Base-by-base conservation (phyloP, 176 grass and related monocot species). In the Aegilops bicornis region DNA sequence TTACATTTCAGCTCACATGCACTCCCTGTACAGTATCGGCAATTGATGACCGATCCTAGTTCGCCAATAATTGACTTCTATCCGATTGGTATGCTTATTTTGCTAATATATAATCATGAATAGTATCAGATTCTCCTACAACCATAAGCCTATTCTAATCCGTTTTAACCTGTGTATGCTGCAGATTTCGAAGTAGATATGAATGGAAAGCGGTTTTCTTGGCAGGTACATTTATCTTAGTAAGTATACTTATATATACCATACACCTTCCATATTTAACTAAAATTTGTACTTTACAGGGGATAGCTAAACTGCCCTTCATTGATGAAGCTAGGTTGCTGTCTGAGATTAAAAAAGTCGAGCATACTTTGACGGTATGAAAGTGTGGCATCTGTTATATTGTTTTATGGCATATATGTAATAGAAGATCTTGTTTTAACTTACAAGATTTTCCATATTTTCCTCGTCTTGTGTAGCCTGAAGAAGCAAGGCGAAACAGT, bases 101-200 rank as follows among this genome's bases (percentile, higher is more conserved):
- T 69, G 13, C 12, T 68, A 43, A 59, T 89, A 82, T 69, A 5
- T 68, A 30, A 86, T 48, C 20, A 9, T 15, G 3, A 43, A 24
- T 83, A 54, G 10, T 79, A 61, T 61, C 47, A 69, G 69, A 79
- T 73, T 22, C 54, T 68, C 75, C 42, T 35, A 23, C 61, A 52
- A 78, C 48, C 64, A 64, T 81, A 54, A 71, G 16, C 17, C 40
- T 64, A 64, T 79, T 58, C 43, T 87, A 56, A 85, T 52, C 11
- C 20, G 23, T 72, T 25, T 81, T 64, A 42, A 69, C 17, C 42
- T 67, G 64, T 84, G 75, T 74, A 56, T 63, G 82, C 5, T 76
- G 27, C 79, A 99, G 97, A 99, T 96, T 99, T 99, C 72, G 97
- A 96, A 79, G 94, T 99, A 42, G 97, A 99, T 91, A 99, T 99